Evolutionary conservation across 2,329 filamentous ascomycete genomes (phyloP).

Genomic region (Bretziella fagacearum): DNA sequence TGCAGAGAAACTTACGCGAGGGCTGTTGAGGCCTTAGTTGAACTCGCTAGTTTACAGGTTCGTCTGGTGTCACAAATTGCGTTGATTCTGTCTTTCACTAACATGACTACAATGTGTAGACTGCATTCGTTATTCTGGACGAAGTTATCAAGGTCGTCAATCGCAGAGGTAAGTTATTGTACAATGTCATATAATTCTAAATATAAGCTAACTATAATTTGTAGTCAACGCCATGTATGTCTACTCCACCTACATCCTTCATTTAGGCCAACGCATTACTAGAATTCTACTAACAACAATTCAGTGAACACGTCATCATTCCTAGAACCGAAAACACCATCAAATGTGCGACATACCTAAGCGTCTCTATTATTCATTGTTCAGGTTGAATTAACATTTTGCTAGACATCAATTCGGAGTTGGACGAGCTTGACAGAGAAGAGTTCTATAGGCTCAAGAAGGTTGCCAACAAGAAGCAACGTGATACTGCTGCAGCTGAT

Average conservation of each 20-base stretch:
- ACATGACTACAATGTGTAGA: constrained; percentile 37
- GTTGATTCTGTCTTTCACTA: not conserved
- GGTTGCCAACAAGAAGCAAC: constrained; percentile 69
- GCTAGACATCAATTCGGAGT: constrained; percentile 84
- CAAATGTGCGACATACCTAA: too few relatives aligned
- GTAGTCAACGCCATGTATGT: constrained; percentile 78
- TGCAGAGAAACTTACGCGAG: constrained; percentile 92
- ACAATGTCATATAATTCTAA: not conserved
- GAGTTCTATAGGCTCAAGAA: constrained; percentile 98
- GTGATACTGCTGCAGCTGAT: constrained; percentile 54
- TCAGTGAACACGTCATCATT: constrained; percentile 82
- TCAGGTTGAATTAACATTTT: not conserved
- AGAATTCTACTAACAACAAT: constrained; percentile 33
- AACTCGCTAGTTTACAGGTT: constrained; percentile 78
- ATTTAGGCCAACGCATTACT: not conserved
- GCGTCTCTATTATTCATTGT: constrained; percentile 16
- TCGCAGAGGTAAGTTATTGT: constrained; percentile 50
- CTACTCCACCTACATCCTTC: not conserved
- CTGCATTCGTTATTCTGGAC: constrained; percentile 92
- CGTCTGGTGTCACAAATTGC: constrained; percentile 9
- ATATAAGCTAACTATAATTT: constrained; percentile 16
- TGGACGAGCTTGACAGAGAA: constrained; percentile 92
- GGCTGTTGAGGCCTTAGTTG: constrained; percentile 88
- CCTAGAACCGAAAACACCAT: constrained; percentile 98
- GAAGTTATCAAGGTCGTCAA: constrained; percentile 99